These are phyloP conservation scores for Venturia asperata DNA, from an alignment of 2,329 filamentous ascomycete species.

Conservation along the genomic window DNA sequence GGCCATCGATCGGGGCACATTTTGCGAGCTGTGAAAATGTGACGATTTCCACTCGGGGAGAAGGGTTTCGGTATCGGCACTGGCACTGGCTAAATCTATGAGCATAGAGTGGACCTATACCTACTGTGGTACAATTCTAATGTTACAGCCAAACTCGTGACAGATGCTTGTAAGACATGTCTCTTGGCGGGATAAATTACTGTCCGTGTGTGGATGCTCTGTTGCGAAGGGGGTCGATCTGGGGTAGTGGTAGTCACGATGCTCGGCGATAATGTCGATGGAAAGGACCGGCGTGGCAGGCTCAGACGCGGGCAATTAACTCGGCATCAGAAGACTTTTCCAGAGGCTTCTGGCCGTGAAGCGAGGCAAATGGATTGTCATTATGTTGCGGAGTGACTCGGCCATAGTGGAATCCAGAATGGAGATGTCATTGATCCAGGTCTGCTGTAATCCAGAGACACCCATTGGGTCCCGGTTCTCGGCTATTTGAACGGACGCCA, in stretches of 20 bases:
- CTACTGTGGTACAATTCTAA: no score
- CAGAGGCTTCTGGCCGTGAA: neutral
- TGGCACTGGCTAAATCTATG: no score
- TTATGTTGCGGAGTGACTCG: neutral
- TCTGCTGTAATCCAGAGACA: neutral
- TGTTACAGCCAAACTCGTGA: no score
- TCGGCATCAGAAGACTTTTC: neutral
- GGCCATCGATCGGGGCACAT: constrained; percentile 7
- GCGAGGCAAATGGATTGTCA: neutral
- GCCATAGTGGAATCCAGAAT: neutral
- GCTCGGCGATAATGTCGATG: neutral
- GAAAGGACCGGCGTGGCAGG: neutral
- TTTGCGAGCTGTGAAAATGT: neutral
- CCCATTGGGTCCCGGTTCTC: constrained; percentile 5
- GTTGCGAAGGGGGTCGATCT: neutral
- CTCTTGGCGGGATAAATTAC: no score
- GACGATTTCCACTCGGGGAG: neutral
- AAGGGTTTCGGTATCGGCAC: no score
- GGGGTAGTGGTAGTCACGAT: neutral
- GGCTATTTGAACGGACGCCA: neutral
- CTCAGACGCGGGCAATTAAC: neutral
- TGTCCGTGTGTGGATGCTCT: no score
- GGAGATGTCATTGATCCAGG: constrained; percentile 6
- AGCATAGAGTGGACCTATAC: no score
- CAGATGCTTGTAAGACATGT: no score